Evolutionary conservation across 345 rosid genomes (phyloP), one percentile per base, ranked within the genome.

Genomic region (Murraya koenigii): DNA sequence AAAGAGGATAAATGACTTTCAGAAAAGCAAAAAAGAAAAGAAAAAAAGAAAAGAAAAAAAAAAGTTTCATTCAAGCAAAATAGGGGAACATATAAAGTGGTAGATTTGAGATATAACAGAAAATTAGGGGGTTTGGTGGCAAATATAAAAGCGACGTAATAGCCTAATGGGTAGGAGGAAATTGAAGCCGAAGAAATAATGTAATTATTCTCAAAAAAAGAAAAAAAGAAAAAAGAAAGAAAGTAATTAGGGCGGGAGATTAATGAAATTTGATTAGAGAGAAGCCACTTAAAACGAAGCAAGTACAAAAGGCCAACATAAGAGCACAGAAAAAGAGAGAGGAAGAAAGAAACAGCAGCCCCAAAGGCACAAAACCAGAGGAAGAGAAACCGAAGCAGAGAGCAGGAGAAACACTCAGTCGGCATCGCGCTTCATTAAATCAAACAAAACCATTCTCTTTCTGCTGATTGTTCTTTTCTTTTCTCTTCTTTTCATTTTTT

Each of bases 221-320:
- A n/a, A n/a, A n/a, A n/a, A n/a, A n/a, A n/a, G n/a, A n/a, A n/a
- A n/a, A n/a, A 26, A 49, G 54, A 60, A 38, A 55, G 2, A 32
- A 71, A 17, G 55, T 70, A 70, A 85, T 84, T 84, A 82, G 35
- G 87, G 89, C 89, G 90, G 90, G 89, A 86, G 89, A 77, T 79
- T 84, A 84, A 86, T 82, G 82, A 73, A 84, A 80, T 69, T 80
- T 77, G 83, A 82, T 83, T 25, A 84, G 23, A 38, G 38, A n/a
- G 33, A 47, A 66, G 33, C 63, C 39, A 26, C 38, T 66, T 54
- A 54, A 36, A 76, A 71, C 7, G n/a, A 14, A 44, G 23, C 1
- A 44, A 54, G 36, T 44, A 44, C 49, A 1, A 3, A 44, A 44
- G 19, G 30, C 28, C 19, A 69, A 22, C 64, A 26, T 33, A 61